Percentiles rank a stretch among this genome's conserved stretches.
Evolutionary conservation across 139 green algal genomes (phyloP).

Genomic region (Choricystis sp.): DNA sequence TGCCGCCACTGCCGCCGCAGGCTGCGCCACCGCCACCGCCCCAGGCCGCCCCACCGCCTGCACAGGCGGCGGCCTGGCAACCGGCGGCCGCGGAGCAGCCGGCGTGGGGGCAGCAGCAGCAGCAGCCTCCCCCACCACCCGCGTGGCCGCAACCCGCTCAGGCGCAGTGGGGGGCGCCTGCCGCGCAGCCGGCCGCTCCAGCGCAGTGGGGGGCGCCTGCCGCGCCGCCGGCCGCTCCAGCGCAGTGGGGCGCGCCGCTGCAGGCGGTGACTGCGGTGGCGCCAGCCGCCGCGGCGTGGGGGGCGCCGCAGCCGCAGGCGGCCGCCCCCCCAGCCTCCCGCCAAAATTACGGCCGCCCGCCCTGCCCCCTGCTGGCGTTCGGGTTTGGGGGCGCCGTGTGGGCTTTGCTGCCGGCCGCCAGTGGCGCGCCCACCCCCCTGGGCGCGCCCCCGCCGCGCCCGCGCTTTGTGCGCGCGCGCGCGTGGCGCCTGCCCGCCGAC

Average conservation of each 20-base stretch:
- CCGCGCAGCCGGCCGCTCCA: too few relatives aligned
- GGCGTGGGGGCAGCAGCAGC: too few relatives aligned
- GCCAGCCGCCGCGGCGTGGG: background rate
- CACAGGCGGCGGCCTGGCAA: too few relatives aligned
- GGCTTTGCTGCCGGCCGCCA: background rate
- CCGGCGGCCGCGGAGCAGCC: too few relatives aligned
- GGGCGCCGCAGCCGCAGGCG: background rate
- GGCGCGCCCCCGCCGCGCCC: too few relatives aligned
- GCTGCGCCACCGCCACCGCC: too few relatives aligned
- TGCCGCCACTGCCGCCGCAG: too few relatives aligned
- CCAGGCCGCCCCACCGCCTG: too few relatives aligned
- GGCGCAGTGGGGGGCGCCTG: too few relatives aligned
- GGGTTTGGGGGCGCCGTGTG: background rate
- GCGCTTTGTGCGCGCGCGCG: background rate
- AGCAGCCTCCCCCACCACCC: too few relatives aligned
- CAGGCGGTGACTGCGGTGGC: background rate
- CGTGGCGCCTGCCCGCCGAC: background rate
- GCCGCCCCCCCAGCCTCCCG: background rate
- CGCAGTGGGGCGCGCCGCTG: background rate
- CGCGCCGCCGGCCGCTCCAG: background rate
- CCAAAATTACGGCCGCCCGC: background rate
- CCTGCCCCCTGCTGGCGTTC: background rate
- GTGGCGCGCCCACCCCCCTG: too few relatives aligned
- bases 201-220: background rate
- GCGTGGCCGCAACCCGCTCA: too few relatives aligned